phyloP scores from a whole-genome alignment of 1,139 yeast species.

The Kazachstania sp. region DNA sequence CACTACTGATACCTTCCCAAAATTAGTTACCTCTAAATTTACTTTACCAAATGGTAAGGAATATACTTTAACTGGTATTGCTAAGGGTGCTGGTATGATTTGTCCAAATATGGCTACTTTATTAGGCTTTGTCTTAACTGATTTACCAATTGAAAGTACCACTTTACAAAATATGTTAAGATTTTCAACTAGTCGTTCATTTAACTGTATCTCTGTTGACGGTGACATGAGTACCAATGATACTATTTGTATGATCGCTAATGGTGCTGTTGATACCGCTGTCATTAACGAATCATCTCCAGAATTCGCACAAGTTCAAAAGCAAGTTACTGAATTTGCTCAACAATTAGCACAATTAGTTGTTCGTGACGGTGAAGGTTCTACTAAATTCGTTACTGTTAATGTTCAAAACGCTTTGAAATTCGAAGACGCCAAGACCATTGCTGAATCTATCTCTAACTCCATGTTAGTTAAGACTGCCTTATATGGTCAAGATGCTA shows the following conservation, averaged over 20 bases:
- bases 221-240: slow-evolving; percentile 98
- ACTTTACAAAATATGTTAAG: slow-evolving; percentile 62
- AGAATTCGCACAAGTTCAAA: slow-evolving; percentile 44
- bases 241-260: slow-evolving; percentile 85
- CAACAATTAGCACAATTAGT: slow-evolving; percentile 82
- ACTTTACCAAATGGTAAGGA: slow-evolving; percentile 44
- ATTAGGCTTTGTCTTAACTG: slow-evolving; percentile 84
- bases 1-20: slow-evolving; percentile 97
- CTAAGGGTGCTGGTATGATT: slow-evolving; percentile 99
- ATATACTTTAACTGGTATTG: slow-evolving; percentile 80
- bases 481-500: slow-evolving; percentile 91
- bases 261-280: slow-evolving; percentile 87
- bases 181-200: slow-evolving; percentile 71
- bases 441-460: slow-evolving; percentile 79
- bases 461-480: slow-evolving; percentile 92
- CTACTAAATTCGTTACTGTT: slow-evolving; percentile 90
- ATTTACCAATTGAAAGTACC: slow-evolving; percentile 75
- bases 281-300: slow-evolving; percentile 39
- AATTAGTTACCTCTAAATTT: slow-evolving; percentile 63
- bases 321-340: slow-evolving; percentile 67
- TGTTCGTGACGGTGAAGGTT: slow-evolving; percentile 97
- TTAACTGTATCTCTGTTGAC: slow-evolving; percentile 91
- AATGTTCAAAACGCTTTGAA: slow-evolving; percentile 65
- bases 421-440: slow-evolving; percentile 69
- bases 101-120: slow-evolving; percentile 98